These are phyloP conservation scores for Pulveroboletus sp. DNA, from an alignment of 768 basidiomycete species.

Conservation along the genomic window DNA sequence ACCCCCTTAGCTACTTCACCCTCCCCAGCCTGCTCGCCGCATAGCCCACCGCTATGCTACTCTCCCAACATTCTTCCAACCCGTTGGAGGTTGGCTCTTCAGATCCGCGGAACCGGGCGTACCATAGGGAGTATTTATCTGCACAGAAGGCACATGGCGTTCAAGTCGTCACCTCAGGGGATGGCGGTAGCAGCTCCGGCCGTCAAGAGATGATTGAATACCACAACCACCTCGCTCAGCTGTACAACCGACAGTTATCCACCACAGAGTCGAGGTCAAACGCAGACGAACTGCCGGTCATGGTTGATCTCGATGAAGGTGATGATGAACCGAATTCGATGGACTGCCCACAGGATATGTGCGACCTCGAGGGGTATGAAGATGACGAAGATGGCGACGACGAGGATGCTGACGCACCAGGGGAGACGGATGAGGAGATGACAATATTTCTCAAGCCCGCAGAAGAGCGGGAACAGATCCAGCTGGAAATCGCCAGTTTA, in stretches of 20 bases:
- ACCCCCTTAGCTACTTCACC: background rate
- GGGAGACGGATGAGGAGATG: conserved; percentile 56
- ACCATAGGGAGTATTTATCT: conserved; percentile 36
- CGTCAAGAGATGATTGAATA: conserved; percentile 42
- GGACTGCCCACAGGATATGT: conserved; percentile 36
- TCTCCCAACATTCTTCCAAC: conserved; percentile 73
- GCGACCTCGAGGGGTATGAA: conserved; percentile 33
- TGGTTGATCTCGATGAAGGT: conserved; percentile 48
- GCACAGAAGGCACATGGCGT: conserved; percentile 31
- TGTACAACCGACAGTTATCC: conserved; percentile 33
- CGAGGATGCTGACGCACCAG: conserved; percentile 29
- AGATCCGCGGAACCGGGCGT: conserved; percentile 47
- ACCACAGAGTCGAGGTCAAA: conserved; percentile 18
- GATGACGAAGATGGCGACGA: conserved; percentile 34
- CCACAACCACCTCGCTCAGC: conserved; percentile 45
- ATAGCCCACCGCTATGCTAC: conserved; percentile 25
- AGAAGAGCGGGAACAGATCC: conserved; percentile 72
- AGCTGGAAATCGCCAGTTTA: conserved; percentile 72
- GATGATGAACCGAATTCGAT: conserved; percentile 32
- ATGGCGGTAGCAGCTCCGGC: conserved; percentile 39
- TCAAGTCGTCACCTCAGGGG: conserved; percentile 44
- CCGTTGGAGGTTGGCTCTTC: conserved; percentile 66
- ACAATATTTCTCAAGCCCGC: conserved; percentile 51
- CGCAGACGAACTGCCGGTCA: conserved; percentile 23
- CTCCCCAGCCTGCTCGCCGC: background rate